These are phyloP conservation scores for Magnaporthales sp. DNA, from an alignment of 2,329 filamentous ascomycete genomes.

Conservation along the genomic window DNA sequence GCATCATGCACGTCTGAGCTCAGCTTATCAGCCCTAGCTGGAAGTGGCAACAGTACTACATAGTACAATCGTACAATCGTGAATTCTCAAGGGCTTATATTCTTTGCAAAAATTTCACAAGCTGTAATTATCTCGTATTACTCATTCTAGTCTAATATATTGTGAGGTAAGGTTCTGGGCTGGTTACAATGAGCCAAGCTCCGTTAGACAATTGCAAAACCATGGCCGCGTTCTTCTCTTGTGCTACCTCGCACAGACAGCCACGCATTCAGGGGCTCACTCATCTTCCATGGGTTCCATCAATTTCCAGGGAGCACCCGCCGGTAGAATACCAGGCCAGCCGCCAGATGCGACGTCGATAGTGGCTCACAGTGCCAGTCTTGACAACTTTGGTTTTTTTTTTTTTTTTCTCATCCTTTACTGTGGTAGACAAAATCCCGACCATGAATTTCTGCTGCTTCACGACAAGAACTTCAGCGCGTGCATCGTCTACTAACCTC, in stretches of 20 bases:
- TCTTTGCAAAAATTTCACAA: too few species aligned
- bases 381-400: neutral
- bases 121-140: too few species aligned
- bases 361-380: neutral
- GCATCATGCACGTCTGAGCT: neutral
- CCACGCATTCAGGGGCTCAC: neutral
- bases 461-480: neutral
- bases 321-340: neutral
- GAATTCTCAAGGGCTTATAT: too few species aligned
- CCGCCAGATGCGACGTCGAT: neutral
- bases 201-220: neutral
- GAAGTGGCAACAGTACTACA: too few species aligned
- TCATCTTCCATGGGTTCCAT: neutral
- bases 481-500: neutral
- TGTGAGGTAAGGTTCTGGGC: too few species aligned
- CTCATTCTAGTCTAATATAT: too few species aligned
- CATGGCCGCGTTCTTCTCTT: neutral
- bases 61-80: too few species aligned
- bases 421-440: too few species aligned
- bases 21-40: neutral
- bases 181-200: neutral
- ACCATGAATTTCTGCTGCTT: neutral
- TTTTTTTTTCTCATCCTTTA: too few species aligned
- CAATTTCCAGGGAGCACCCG: neutral
- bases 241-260: neutral